phyloP scores from a whole-genome alignment of 2,329 filamentous ascomycete species.

The Calonectria hongkongensis region DNA sequence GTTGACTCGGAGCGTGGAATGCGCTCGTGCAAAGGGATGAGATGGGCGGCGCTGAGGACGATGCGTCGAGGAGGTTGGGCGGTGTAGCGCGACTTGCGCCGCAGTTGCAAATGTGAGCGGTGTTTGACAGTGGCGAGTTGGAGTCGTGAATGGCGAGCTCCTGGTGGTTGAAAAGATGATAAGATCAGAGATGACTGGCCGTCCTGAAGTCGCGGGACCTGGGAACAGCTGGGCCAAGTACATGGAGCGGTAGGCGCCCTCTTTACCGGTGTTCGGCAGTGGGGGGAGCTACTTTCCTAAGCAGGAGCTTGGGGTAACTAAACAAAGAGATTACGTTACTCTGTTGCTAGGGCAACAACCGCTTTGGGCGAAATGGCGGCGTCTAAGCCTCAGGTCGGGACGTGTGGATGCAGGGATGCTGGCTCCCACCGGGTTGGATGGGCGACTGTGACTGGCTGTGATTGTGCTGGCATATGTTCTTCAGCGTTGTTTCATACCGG shows the following conservation, averaged over 20 bases:
- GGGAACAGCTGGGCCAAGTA: not conserved
- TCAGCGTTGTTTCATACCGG: slow-evolving; percentile 26
- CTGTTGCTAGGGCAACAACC: slow-evolving; percentile 40
- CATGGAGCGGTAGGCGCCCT: slow-evolving; percentile 10
- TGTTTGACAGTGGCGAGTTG: not conserved
- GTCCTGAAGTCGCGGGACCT: slow-evolving; percentile 11
- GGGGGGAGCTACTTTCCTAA: slow-evolving; percentile 32
- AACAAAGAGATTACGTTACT: slow-evolving; percentile 41
- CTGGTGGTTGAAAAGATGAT: slow-evolving; percentile 19
- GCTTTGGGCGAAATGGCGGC: slow-evolving; percentile 5
- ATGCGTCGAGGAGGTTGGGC: slow-evolving; percentile 32
- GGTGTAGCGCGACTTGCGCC: slow-evolving; percentile 44
- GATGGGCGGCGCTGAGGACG: slow-evolving; percentile 29
- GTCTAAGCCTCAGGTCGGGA: slow-evolving; percentile 28
- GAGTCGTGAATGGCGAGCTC: not conserved
- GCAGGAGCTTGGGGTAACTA: slow-evolving; percentile 39
- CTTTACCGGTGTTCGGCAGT: slow-evolving; percentile 11
- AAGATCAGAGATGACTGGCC: slow-evolving; percentile 11
- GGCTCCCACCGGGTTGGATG: slow-evolving; percentile 30
- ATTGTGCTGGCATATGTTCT: slow-evolving; percentile 9
- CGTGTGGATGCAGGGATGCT: slow-evolving; percentile 13
- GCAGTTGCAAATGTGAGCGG: slow-evolving; percentile 36
- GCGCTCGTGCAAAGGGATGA: slow-evolving; percentile 48
- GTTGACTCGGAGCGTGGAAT: slow-evolving; percentile 56
- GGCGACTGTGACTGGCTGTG: slow-evolving; percentile 32